These are phyloP conservation scores for Thermoascus crustaceus DNA, from an alignment of 2,329 filamentous ascomycete species.

Conservation along the genomic window DNA sequence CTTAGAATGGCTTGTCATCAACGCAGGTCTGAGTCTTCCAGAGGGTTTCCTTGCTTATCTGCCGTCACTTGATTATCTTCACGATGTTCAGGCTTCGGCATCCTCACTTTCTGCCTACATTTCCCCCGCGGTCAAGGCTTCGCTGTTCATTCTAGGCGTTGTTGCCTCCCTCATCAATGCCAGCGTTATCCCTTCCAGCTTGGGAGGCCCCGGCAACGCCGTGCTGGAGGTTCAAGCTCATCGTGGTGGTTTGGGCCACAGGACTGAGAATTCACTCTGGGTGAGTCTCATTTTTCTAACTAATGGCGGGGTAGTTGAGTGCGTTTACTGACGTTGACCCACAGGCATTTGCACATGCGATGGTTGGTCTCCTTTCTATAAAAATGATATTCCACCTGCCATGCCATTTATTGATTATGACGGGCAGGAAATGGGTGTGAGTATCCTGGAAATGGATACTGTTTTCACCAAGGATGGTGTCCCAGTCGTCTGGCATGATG, in stretches of 20 bases:
- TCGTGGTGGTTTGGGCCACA: neutral
- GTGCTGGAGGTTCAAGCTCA: neutral
- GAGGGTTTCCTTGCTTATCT: neutral
- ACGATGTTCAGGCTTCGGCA: neutral
- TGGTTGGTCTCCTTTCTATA: constrained; percentile 2
- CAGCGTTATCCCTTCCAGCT: neutral
- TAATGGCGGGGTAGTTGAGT: neutral
- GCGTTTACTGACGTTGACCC: neutral
- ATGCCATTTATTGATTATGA: neutral
- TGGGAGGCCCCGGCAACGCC: neutral
- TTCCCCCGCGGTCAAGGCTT: neutral
- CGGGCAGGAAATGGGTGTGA: neutral
- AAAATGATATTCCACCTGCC: too few relatives aligned
- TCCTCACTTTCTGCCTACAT: neutral
- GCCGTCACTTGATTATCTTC: neutral
- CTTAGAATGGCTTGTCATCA: neutral
- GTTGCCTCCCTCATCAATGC: neutral
- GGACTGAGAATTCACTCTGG: constrained; percentile 1
- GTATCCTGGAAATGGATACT: constrained; percentile 1
- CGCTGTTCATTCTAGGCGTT: neutral
- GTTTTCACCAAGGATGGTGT: constrained; percentile 1
- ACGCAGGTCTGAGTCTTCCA: neutral
- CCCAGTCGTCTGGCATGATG: constrained; percentile 1
- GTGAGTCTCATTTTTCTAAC: neutral
- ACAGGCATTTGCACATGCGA: constrained; percentile 2